Conservation (phyloP, 2,329 filamentous ascomycete species). For the Clathrospora elynae region DNA sequence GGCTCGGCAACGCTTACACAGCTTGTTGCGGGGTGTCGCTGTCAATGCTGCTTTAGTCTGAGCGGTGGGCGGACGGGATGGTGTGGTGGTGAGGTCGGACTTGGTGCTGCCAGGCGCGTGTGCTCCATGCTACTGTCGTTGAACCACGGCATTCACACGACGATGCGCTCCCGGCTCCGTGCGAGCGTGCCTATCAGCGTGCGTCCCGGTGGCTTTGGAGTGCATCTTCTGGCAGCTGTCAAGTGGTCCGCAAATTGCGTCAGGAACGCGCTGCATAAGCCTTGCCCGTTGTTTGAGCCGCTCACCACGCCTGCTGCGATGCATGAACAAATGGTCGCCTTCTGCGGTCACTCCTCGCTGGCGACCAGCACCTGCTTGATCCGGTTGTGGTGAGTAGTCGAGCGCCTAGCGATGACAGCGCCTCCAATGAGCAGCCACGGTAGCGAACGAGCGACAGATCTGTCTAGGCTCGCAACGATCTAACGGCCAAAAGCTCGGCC, state of each 20-base stretch:
- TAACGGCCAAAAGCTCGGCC: constrained; percentile 48
- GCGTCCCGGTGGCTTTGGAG: constrained; percentile 31
- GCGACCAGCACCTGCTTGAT: constrained; percentile 43
- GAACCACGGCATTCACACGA: constrained; percentile 29
- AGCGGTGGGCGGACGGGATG: constrained; percentile 24
- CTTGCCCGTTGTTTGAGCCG: constrained; percentile 46
- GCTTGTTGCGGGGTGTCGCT: constrained; percentile 47
- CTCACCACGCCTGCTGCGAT: constrained; percentile 39
- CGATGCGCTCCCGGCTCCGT: constrained; percentile 18
- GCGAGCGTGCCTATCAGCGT: constrained; percentile 27
- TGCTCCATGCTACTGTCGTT: constrained; percentile 39
- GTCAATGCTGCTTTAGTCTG: constrained; percentile 36
- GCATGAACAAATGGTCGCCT: constrained; percentile 39
- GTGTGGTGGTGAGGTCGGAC: constrained; percentile 30
- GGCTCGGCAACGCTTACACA: constrained; percentile 50
- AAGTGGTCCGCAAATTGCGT: constrained; percentile 49
- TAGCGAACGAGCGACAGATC: constrained; percentile 42
- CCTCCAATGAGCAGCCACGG: constrained; percentile 29
- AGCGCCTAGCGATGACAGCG: constrained; percentile 35
- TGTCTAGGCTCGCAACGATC: constrained; percentile 37
- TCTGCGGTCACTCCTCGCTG: constrained; percentile 25
- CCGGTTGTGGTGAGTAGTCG: constrained; percentile 34
- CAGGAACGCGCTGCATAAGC: constrained; percentile 51
- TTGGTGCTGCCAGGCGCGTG: constrained; percentile 30
- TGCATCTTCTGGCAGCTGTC: constrained; percentile 39